Base-by-base conservation (phyloP, 495 filamentous ascomycete species). In the Sordaria brevicollis region DNA sequence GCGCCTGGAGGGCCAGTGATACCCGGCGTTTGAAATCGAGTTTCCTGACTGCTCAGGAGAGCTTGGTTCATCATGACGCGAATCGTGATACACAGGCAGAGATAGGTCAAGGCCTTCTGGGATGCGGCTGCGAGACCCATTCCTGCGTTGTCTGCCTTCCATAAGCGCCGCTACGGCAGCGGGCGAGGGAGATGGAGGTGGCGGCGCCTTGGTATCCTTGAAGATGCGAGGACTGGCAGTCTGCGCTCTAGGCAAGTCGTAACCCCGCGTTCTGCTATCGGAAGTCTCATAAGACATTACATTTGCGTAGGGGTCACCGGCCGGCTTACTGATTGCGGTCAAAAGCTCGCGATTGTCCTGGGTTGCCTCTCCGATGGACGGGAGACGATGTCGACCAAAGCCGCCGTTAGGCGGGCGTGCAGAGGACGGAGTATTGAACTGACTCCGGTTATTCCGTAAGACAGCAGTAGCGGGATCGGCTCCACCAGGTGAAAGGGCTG, bases 321-420 rank as follows among this genome's bases (percentile, higher is more conserved):
- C 39, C 21, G 67, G 70, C 69, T 70, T 71, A 38, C 67, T 70
- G 66, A 74, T 54, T 5, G 72, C 74, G 13, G 77, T 79, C 8
- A 82, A 70, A 1, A 77, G 67, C 11, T 80, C 76, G 21, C 80
- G 79, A 43, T 74, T 67, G 29, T 79, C 77, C 67, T 84, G 74
- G 10, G 84, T 81, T 49, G 90, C 90, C 77, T 97, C 94, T 8
- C 92, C 91, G 71, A 94, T 94, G 0, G 94, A 95, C 13, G 94
- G 90, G 21, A 97, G 84, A 39, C 93, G 88, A 71, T 88, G 85
- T 69, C 89, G 83, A 54, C 81, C 82, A 70, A 89, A 94, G 4
- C 25, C 49, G 10, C 85, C 88, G 0, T 91, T 93, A 2, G 83
- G 86, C 3, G 92, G 90, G 36, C 91, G 85, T 5, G 91, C 91